Conservation (phyloP, 306 rosid genomes). For the Argentina anserina region DNA sequence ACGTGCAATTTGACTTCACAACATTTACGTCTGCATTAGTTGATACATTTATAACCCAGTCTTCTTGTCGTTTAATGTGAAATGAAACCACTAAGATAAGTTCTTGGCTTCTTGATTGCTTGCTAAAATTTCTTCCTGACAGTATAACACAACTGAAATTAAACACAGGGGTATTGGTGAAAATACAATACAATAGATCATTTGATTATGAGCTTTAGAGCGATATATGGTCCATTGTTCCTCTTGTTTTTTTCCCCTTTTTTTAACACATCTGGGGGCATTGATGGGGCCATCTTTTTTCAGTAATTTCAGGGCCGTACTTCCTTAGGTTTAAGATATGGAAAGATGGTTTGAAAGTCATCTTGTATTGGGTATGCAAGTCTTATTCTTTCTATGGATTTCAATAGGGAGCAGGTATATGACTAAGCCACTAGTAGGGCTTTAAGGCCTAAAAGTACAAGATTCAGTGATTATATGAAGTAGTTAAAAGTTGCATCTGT, state of each 20-base stretch:
- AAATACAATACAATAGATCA: background rate
- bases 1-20: background rate
- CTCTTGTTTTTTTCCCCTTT: background rate
- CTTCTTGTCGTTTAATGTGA: background rate
- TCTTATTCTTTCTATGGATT: background rate
- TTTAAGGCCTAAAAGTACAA: background rate
- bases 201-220: conserved; percentile 1
- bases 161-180: background rate
- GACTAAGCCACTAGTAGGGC: background rate
- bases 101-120: background rate
- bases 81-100: background rate
- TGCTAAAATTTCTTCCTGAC: background rate
- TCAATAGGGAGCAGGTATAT: background rate
- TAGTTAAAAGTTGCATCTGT: too few relatives aligned
- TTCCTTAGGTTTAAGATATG: background rate
- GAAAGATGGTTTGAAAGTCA: background rate
- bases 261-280: background rate
- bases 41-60: background rate
- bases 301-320: background rate
- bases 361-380: background rate
- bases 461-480: background rate
- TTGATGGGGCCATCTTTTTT: background rate
- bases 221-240: background rate
- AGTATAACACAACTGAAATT: background rate
- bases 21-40: background rate